Percentiles rank a stretch among this genome's conserved stretches.
Evolutionary conservation across 2,329 filamentous ascomycete species (phyloP).

Genomic region (Aspergillus persii): DNA sequence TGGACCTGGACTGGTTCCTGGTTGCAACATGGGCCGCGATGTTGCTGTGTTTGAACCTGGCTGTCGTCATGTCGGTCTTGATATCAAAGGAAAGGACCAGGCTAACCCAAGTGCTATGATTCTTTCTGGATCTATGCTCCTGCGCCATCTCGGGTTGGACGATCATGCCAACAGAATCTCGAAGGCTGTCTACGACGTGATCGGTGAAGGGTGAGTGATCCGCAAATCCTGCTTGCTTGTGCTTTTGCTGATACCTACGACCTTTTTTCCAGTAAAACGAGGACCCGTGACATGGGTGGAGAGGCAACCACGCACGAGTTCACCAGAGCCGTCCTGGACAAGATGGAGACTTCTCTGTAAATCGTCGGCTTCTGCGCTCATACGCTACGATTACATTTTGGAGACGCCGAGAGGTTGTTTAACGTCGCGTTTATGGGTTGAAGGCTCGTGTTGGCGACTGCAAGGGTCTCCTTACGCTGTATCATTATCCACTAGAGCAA

Average conservation of each 20-base stretch:
- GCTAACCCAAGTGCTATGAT: constrained; percentile 96
- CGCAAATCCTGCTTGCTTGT: not conserved
- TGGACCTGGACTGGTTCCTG: constrained; percentile 93
- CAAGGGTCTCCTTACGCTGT: constrained; percentile 16
- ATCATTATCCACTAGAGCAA: constrained; percentile 28
- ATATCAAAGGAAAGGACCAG: constrained; percentile 99
- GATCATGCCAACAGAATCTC: constrained; percentile 98
- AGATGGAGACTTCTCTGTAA: constrained; percentile 78
- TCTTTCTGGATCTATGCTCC: constrained; percentile 92
- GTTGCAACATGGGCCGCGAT: constrained; percentile 99
- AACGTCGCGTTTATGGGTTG: constrained; percentile 13
- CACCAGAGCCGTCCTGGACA: constrained; percentile 87
- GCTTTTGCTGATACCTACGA: constrained; percentile 40
- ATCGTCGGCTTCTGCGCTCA: constrained; percentile 20
- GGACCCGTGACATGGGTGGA: constrained; percentile 96
- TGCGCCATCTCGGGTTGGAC: constrained; percentile 94
- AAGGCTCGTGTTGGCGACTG: constrained; percentile 11
- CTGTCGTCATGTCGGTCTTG: constrained; percentile 97
- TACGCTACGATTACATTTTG: constrained; percentile 18
- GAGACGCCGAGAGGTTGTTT: constrained; percentile 24
- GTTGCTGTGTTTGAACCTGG: constrained; percentile 98
- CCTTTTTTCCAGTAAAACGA: constrained; percentile 62
- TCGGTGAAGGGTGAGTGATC: constrained; percentile 77
- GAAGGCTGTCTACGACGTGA: constrained; percentile 73
- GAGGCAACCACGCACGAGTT: constrained; percentile 88